Evolutionary conservation across 169 alveolate genomes (phyloP), one percentile per base, ranked within the genome.

Genomic region (Babesia bigemina): DNA sequence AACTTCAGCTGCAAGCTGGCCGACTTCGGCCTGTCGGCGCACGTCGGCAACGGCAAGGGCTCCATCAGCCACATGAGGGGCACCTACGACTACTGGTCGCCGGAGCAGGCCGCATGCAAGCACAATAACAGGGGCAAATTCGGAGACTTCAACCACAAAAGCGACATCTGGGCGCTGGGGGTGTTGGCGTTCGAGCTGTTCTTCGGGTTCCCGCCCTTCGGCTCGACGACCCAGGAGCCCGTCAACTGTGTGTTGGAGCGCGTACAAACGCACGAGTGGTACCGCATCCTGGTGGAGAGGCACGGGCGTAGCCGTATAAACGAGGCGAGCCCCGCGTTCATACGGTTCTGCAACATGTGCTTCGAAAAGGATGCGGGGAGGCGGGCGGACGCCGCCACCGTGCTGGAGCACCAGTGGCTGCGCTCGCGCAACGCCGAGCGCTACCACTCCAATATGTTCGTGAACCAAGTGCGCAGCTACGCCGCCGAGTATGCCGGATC

Each of bases 1-100:
- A 88, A 85, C 60, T 84, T 63, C 55, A 55, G 84, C 52, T 85
- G 92, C 63, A 92, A 92, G 55, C 85, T 92, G 48, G 95, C 95
- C 19, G 95, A 92, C 76, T 92, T 92, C 60, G 95, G 95, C 0
- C 81, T 92, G 45, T 92, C 95, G 0, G 95, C 95, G 19, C 95
- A 92, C 59, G 91, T 92, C 33, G 95, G 89, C 29, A 83, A 70
- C 70, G 53, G 75, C 65, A 73, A 85, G 42, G 91, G 90, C 28
- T 78, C 88, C 9, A 70, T 78, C 73, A 84, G 85, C 81, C 60
- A 78, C 63, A 69, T 75, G 75, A 39, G 86, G 36, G 85, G 85
- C n/a, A 83, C 86, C 28, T 73, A 73, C 26, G 94, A 90, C 72
- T 90, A 90, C 73, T 90, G 94, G 94, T 90, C 94, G 2, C 94